Base-by-base conservation (phyloP, 768 basidiomycete species). In the Mycena rosella region DNA sequence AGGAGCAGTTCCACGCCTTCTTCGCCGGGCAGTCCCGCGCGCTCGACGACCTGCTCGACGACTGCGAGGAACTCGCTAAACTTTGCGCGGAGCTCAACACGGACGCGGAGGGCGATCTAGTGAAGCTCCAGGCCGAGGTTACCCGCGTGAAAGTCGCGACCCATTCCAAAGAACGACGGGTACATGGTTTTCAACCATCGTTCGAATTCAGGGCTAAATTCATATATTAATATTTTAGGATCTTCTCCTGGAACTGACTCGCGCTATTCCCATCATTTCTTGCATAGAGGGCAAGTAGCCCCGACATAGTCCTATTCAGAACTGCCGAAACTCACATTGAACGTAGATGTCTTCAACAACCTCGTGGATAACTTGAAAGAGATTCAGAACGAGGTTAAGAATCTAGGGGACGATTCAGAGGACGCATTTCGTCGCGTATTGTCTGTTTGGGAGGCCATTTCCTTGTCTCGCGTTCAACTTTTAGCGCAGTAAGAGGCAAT, bases 141-240 rank as follows among this genome's bases (percentile, higher is more conserved):
- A 55, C 38, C 26, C 22, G 40, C 36, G 30, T 70, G 34, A 70
- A 67, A 40, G 60, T 47, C 5, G 63, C 45, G 20, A 61, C 69
- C n/a, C 63, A 62, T 20, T 61, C 69, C 5, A 61, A 67, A 18
- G 69, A 70, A 34, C 64, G 69, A 26, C 56, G 65, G 47, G 69
- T 65, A 52, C 20, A 26, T 22, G 20, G 45, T 53, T 15, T 56
- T 17, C n/a, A 49, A 17, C 18, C 44, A 29, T 20, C 9, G 24
- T 49, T 42, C n/a, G 34, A 38, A 38, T 38, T 44, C 24, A 17
- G 4, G 29, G 15, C 42, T 47, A 2, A 40, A n/a, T n/a, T n/a
- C 56, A 14, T 4, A 38, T 18, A 34, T 32, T n/a, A n/a, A 2
- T 20, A 26, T 38, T 29, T 11, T 26, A 66, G 65, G 65, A 66